Base-by-base conservation (phyloP, 768 basidiomycete species). In the Pulveroboletus ravenelii region DNA sequence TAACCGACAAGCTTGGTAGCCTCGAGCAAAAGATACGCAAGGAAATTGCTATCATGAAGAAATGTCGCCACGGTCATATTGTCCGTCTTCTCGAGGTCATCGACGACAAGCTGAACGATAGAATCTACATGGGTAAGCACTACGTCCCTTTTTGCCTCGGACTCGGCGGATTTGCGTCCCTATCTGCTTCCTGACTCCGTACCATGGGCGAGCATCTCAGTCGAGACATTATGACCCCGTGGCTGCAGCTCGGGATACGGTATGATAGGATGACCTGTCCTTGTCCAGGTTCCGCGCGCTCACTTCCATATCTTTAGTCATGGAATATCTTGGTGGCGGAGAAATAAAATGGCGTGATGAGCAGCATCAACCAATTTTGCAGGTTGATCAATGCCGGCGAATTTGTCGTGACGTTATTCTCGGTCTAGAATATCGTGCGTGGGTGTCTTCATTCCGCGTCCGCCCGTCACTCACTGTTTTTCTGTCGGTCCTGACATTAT, bases 1-100 rank as follows among this genome's bases (percentile, higher is more conserved):
- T 89, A n/a, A 78, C 78, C 5, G 85, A 87, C 67, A 78, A 78
- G 53, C 77, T 87, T 37, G 77, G 79, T 50, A 85, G 81, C 20
- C 82, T 82, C 29, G 91, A 92, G 63, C 77, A 82, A 55, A 91
- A 92, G 72, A 92, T 96, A 54, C 78, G 83, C 58, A 86, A 85
- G 68, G 95, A 98, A 72, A 93, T 98, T 52, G 96, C 96, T 3
- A 94, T 98, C 68, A 96, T 99, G 91, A 98, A 97, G 75, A 94
- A 96, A 65, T 87, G 90, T 61, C 74, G 84, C 41, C 93, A 96
- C 63, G 85, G 88, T 0, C 85, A 96, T 65, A 84, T 96, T 51
- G 93, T 97, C 10, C 77, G 86, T 55, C 78, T 99, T 50, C 82
- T 84, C 59, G 93, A 97, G 68, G 93, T 97, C 63, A 94, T 99